Evolutionary conservation across 176 grass and related monocot species (phyloP), one percentile per base, ranked within the genome.

Genomic region (Paspalum notatum): DNA sequence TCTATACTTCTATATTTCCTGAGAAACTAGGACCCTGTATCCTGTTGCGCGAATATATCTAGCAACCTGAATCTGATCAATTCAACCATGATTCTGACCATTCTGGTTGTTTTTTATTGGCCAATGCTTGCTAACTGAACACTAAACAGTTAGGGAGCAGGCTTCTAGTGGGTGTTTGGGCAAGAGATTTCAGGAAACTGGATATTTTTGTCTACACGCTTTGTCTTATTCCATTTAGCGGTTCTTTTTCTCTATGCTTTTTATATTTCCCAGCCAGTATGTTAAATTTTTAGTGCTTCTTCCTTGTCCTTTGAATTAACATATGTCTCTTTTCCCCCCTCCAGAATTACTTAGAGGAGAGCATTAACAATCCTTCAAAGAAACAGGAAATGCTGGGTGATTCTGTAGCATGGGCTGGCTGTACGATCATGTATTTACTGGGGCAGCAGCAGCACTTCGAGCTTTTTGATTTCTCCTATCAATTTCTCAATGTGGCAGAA

Each of bases 401-500:
- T 71, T 95, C 95, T 79, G 95, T 98, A 58, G 95, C 95, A 37
- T 98, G 95, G 95, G 95, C 95, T 81, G 91, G 92, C 14, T 98
- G 95, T 87, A 95, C 95, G 4, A 93, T 95, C 45, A 95, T 98
- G 87, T 98, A 98, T 76, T 95, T 98, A 17, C 88, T 98, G 39
- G 92, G 95, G 73, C 95, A 98, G 75, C 95, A 98, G 69, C 90
- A 95, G 40, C 95, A 98, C 72, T 98, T 95, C 32, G 95, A 98
- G 90, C 90, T 98, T 39, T 98, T 98, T 27, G 95, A 98, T 82
- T 98, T 95, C 75, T 98, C 92, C 50, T 95, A 91, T 60, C 95
- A 98, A 74, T 91, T 95, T 32, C 90, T 98, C 60, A 98, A 95
- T 62, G 92, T 98, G 71, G 92, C 95, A 55, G 95, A 98, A 91